Conservation (phyloP, 306 rosid species). For the Casuarina cunninghamiana region DNA sequence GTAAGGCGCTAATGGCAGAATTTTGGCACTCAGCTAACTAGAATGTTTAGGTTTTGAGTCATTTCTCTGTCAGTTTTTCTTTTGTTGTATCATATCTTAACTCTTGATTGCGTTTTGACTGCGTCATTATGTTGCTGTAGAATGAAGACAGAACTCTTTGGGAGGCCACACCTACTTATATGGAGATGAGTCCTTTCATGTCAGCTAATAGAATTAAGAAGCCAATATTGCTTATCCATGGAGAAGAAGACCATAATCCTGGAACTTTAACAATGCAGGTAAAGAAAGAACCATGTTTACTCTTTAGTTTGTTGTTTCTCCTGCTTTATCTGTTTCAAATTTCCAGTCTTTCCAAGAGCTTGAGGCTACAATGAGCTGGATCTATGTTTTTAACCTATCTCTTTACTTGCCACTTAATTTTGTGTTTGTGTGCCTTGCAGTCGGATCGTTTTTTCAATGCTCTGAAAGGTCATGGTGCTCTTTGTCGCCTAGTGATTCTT, state of each 20-base stretch:
- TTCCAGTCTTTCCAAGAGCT: not conserved
- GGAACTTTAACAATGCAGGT: constrained; percentile 99
- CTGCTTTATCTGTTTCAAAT: not conserved
- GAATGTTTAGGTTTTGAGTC: not conserved
- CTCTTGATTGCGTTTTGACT: not conserved
- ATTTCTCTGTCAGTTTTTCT: not conserved
- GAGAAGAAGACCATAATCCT: constrained; percentile 95
- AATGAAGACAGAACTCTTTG: constrained; percentile 97
- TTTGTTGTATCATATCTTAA: constrained; percentile 4
- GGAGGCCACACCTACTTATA: constrained; percentile 86
- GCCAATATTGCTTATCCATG: constrained; percentile 95
- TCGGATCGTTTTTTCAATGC: constrained; percentile 96
- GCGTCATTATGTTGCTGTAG: constrained; percentile 42
- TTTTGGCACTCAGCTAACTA: not conserved
- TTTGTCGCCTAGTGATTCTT: constrained; percentile 86
- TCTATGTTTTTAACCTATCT: constrained; percentile 20
- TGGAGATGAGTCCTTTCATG: constrained; percentile 98
- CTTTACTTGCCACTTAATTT: constrained; percentile 26
- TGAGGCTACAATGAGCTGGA: not conserved
- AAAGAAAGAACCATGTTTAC: constrained; percentile 18
- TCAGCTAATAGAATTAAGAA: constrained; percentile 93
- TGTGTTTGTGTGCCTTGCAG: constrained; percentile 45
- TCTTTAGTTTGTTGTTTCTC: not conserved
- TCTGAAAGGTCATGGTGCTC: constrained; percentile 97
- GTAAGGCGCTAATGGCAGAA: constrained; percentile 30